phyloP scores from a whole-genome alignment of 495 filamentous ascomycete genomes.

The Xylaria curta region DNA sequence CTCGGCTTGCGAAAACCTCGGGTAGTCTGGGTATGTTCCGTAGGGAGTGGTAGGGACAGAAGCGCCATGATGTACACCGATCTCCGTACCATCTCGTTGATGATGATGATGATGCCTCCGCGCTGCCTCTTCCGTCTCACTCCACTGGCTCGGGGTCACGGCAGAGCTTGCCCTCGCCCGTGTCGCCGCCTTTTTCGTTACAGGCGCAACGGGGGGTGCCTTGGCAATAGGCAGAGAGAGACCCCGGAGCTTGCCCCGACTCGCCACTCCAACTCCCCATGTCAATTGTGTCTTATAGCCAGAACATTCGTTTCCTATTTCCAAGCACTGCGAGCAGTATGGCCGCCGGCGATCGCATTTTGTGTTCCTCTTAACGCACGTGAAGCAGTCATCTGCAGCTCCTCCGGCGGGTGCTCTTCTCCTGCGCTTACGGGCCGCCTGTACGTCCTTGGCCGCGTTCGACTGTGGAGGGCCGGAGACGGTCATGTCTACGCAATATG shows the following conservation, averaged over 20 bases:
- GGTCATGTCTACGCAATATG: conserved; percentile 46
- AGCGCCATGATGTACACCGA: conserved; percentile 31
- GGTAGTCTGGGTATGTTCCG: conserved; percentile 44
- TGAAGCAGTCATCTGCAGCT: conserved; percentile 94
- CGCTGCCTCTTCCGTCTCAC: conserved; percentile 42
- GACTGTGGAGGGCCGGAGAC: conserved; percentile 50
- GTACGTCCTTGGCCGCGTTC: conserved; percentile 48
- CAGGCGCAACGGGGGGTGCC: conserved; percentile 62
- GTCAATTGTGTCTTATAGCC: conserved; percentile 98
- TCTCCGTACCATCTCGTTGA: conserved; percentile 42
- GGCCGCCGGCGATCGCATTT: conserved; percentile 92
- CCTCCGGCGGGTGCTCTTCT: conserved; percentile 88
- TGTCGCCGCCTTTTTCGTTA: conserved; percentile 50
- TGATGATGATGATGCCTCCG: conserved; percentile 33
- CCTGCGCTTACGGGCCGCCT: conserved; percentile 74
- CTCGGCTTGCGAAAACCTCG: conserved; percentile 45
- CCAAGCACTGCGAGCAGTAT: conserved; percentile 94
- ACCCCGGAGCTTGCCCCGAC: conserved; percentile 92
- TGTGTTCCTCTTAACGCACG: conserved; percentile 79
- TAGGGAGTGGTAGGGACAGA: conserved; percentile 43
- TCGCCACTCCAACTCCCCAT: conserved; percentile 97
- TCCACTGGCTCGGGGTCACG: conserved; percentile 47
- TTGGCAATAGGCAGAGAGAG: conserved; percentile 84
- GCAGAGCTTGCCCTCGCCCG: conserved; percentile 47
- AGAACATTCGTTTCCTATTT: conserved; percentile 89